Percentiles rank a stretch among this genome's conserved stretches.
Conservation (phyloP, 306 rosid genomes). For the Arachis hypogaea region DNA sequence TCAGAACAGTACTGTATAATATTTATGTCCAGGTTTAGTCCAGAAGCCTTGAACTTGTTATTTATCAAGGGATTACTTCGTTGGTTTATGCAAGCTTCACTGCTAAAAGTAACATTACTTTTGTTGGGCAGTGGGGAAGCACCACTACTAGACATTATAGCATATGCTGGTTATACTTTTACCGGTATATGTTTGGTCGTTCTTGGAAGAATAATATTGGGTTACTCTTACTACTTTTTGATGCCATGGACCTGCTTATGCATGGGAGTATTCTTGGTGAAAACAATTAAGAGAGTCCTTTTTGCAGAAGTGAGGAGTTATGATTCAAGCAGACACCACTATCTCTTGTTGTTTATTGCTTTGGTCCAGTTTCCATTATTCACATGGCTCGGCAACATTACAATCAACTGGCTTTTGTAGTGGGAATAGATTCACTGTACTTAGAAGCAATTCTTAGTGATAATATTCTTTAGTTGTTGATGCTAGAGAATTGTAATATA, state of each 20-base stretch:
- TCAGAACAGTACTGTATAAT: not conserved
- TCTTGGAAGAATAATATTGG: conserved; percentile 63
- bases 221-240: conserved; percentile 77
- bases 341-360: conserved; percentile 87
- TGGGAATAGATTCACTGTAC: conserved; percentile 36
- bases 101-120: conserved; percentile 74
- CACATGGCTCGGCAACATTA: conserved; percentile 90
- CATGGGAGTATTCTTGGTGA: conserved; percentile 97
- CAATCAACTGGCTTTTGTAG: conserved; percentile 88
- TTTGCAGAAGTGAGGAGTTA: conserved; percentile 89
- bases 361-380: conserved; percentile 91
- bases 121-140: conserved; percentile 87
- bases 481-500: conserved; percentile 31
- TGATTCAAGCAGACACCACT: conserved; percentile 89
- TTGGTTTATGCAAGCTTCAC: conserved; percentile 80
- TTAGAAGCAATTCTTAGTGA: conserved; percentile 38
- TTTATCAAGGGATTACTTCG: conserved; percentile 92
- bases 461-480: conserved; percentile 20
- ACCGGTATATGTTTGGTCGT: conserved; percentile 85
- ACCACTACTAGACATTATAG: conserved; percentile 83
- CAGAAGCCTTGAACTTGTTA: conserved; percentile 91
- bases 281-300: conserved; percentile 91
- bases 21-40: conserved; percentile 74
- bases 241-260: conserved; percentile 91
- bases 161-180: conserved; percentile 83